These are phyloP conservation scores for Rosa rugosa DNA, from an alignment of 306 rosid species.

Conservation along the genomic window DNA sequence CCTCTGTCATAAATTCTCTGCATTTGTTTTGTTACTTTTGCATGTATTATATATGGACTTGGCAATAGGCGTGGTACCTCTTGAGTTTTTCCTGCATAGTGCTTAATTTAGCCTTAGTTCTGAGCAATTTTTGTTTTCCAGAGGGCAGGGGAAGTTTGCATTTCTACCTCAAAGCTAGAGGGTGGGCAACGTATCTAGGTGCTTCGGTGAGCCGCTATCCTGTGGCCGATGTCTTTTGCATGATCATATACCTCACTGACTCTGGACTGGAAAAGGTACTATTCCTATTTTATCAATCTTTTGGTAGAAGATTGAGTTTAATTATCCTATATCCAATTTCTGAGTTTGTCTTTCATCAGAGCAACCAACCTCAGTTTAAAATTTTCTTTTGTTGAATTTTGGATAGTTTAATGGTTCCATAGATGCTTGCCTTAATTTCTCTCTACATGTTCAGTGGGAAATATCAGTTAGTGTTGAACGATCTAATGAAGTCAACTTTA, in stretches of 20 bases:
- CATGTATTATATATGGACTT: neutral
- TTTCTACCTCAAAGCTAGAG: conserved; percentile 74
- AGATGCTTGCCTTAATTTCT: neutral
- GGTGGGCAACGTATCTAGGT: conserved; percentile 86
- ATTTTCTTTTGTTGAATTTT: conserved; percentile 23
- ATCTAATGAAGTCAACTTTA: conserved; percentile 9
- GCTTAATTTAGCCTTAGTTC: conserved; percentile 20
- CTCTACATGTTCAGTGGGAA: conserved; percentile 1
- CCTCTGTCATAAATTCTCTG: neutral
- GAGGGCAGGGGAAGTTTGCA: conserved; percentile 98
- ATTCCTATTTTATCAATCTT: conserved; percentile 14
- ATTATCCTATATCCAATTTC: conserved; percentile 5
- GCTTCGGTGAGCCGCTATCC: conserved; percentile 75
- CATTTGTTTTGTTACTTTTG: neutral
- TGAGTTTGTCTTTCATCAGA: conserved; percentile 17
- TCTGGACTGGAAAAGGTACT: conserved; percentile 71
- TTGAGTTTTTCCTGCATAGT: neutral
- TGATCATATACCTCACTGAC: conserved; percentile 88
- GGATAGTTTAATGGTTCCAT: conserved; percentile 2
- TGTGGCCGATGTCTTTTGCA: conserved; percentile 65
- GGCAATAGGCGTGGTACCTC: neutral
- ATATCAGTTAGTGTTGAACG: conserved; percentile 21
- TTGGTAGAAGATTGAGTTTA: conserved; percentile 15
- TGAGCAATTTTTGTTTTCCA: conserved; percentile 40
- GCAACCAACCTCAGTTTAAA: conserved; percentile 24